phyloP scores from a whole-genome alignment of 441 rosid species.

The Metrosideros polymorpha region DNA sequence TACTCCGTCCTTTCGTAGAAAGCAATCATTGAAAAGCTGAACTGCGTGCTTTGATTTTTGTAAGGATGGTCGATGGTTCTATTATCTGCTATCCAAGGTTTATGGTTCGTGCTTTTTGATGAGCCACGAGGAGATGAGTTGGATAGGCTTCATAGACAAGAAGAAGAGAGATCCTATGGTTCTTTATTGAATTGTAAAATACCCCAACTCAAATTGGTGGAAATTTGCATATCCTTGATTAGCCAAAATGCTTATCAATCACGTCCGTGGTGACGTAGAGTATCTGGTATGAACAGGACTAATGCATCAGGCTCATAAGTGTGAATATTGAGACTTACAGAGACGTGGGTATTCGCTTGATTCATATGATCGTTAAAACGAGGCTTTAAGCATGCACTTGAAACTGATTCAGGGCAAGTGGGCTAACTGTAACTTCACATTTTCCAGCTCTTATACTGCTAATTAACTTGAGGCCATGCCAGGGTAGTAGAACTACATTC shows the following conservation, averaged over 20 bases:
- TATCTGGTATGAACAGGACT: not conserved
- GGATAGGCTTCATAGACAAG: not conserved
- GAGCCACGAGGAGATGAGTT: not conserved
- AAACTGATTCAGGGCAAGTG: not conserved
- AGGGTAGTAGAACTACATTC: not conserved
- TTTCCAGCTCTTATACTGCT: not conserved
- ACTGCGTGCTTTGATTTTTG: not conserved
- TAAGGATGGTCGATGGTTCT: not conserved
- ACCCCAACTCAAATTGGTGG: not conserved
- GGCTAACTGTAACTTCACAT: not conserved
- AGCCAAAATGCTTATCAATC: not conserved
- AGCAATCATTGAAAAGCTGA: not conserved
- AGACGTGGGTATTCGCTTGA: not conserved
- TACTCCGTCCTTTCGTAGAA: not conserved
- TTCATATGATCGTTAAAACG: not conserved
- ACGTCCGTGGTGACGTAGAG: not conserved
- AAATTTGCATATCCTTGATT: not conserved
- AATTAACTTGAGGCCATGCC: not conserved
- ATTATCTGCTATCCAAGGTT: not conserved
- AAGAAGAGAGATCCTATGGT: not conserved
- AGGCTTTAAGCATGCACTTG: not conserved
- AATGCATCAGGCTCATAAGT: not conserved
- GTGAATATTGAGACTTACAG: not conserved
- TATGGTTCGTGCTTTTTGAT: not conserved
- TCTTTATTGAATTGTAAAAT: not conserved